Base-by-base conservation (phyloP, 495 filamentous ascomycete species). In the Melanomma pulvis-pyrius region DNA sequence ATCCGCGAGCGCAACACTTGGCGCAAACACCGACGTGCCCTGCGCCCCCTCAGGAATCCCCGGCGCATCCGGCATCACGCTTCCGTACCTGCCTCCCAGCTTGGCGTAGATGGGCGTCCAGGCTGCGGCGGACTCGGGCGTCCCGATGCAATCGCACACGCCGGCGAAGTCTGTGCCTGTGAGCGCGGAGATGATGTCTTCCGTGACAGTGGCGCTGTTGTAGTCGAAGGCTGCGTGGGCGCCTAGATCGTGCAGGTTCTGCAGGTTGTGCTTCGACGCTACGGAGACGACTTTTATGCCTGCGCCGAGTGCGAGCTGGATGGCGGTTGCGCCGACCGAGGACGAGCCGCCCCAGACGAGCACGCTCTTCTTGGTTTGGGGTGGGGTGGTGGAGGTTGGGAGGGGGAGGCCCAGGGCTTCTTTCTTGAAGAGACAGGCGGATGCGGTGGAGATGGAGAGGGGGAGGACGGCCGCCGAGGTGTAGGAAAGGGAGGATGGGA, bases 281-380 rank as follows among this genome's bases (percentile, higher is more conserved):
- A 85, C 87, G 0, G 82, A 76, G 51, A 88, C 73, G 1, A 90
- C 87, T 13, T 83, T 80, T 26, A 82, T 82, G 1, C 88, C 88
- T 0, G 87, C 79, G 0, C 83, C 81, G 0, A 75, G 74, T 4
- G 83, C 85, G 22, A 88, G 81, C 70, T 90, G 88, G 59, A 89
- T 86, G 0, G 83, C 84, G 58, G 81, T 82, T 71, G 79, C 76
- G 11, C 88, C 88, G 6, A 89, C 83, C 30, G 82, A 83, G 1
- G 79, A 79, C 4, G 82, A 79, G 32, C 86, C 87, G 29, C 86
- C 86, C 81, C 86, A 90, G 55, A 89, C 73, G 1, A 89, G 71
- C 0, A 90, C 47, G 0, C 72, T 75, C 56, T 84, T 69, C 1
- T 74, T 78, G 0, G 65, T 77, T 5, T 30, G 8, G 0, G 77